These are phyloP conservation scores for Borealophlyctis nickersoniae DNA, from an alignment of 192 early-diverging fungal species.

Conservation along the genomic window DNA sequence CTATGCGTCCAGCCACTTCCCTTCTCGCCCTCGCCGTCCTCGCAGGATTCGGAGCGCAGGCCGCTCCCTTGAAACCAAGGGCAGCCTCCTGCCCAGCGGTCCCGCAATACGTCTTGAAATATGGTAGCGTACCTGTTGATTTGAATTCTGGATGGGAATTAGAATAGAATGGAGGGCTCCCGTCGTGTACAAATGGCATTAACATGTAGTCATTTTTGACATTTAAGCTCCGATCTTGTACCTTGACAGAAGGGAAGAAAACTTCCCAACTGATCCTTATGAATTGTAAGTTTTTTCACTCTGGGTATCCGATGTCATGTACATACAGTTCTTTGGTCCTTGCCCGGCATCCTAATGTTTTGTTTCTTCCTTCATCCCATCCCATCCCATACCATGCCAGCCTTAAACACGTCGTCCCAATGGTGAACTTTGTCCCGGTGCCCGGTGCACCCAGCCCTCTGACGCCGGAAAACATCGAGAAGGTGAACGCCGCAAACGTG, in stretches of 20 bases:
- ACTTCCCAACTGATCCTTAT: constrained; percentile 3
- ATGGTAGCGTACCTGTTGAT: too few species aligned
- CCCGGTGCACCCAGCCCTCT: constrained; percentile 8
- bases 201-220: too few species aligned
- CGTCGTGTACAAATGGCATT: background rate
- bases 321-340: too few species aligned
- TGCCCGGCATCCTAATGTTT: too few species aligned
- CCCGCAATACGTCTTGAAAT: background rate
- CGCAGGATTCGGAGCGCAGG: background rate
- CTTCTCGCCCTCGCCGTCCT: too few species aligned
- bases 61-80: background rate
- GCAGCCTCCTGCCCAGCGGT: background rate
- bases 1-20: too few species aligned
- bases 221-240: constrained; percentile 17
- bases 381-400: too few species aligned
- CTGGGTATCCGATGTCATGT: too few species aligned
- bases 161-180: background rate
- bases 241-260: constrained; percentile 3
- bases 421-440: background rate
- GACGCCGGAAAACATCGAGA: background rate
- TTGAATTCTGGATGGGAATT: too few species aligned
- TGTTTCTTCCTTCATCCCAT: too few species aligned
- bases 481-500: constrained; percentile 3
- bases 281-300: too few species aligned
- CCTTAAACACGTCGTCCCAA: background rate